phyloP scores from a whole-genome alignment of 495 filamentous ascomycete species.

The Usnea hakonensis region DNA sequence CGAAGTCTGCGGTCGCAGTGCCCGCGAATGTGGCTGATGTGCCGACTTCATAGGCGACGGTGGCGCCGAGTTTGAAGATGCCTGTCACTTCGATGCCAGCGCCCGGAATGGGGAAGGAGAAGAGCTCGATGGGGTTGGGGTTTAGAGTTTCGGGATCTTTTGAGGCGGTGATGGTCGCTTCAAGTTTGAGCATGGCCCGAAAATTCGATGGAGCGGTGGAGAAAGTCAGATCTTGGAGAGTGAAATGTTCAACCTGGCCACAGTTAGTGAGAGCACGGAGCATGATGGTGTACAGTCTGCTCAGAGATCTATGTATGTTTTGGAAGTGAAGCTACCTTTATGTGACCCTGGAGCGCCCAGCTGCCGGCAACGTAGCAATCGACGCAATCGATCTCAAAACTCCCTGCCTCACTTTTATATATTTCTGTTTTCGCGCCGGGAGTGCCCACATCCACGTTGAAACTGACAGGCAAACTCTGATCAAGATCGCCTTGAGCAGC shows the following conservation, averaged over 20 bases:
- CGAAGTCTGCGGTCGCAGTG: conserved; percentile 27
- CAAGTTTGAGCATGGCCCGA: conserved; percentile 26
- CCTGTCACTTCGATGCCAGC: conserved; percentile 25
- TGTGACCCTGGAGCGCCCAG: conserved; percentile 26
- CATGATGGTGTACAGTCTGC: no score
- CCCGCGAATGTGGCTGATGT: conserved; percentile 24
- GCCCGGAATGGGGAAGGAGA: conserved; percentile 24
- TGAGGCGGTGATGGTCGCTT: conserved; percentile 23
- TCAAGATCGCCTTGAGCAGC: conserved; percentile 12
- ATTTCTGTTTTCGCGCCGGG: conserved; percentile 21
- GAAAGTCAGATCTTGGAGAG: conserved; percentile 24
- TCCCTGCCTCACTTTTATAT: conserved; percentile 19
- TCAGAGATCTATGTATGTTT: no score
- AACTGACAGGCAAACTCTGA: conserved; percentile 19
- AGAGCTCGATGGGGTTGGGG: conserved; percentile 22
- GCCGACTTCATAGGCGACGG: conserved; percentile 26
- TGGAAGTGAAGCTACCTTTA: no score
- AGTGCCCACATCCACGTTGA: conserved; percentile 22
- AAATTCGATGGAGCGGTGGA: conserved; percentile 24
- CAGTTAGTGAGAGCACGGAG: no score
- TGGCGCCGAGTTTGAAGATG: conserved; percentile 30
- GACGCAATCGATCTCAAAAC: conserved; percentile 26
- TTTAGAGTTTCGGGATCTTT: conserved; percentile 10
- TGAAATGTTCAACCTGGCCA: conserved; percentile 27
- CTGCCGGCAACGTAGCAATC: conserved; percentile 30